Evolutionary conservation across 2,329 filamentous ascomycete genomes (phyloP), one percentile per base, ranked within the genome.

Genomic region (Hymenoscyphus repandus): DNA sequence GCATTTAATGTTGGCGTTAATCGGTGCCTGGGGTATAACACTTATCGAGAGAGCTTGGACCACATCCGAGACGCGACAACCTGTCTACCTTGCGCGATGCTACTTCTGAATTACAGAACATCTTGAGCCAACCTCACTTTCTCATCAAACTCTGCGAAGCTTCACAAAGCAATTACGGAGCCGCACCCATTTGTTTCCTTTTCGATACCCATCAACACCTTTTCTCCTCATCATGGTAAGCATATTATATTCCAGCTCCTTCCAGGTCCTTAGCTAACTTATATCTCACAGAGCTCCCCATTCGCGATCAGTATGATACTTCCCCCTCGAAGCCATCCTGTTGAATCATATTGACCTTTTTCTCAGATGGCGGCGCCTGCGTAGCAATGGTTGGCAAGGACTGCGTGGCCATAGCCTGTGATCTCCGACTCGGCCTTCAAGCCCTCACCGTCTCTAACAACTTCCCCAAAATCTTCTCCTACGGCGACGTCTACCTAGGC

Each of bases 371-470:
- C 75, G 92, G 92, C 71, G 92, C 92, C 76, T 92, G 87, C 74
- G 90, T 97, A 62, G 92, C 92, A 73, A 97, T 97, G 93, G 91
- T 96, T 60, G 93, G 93, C 78, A 97, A 99, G 76, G 91, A 97
- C 83, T 99, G 93, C 73, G 93, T 99, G 55, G 93, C 93, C 73
- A 97, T 99, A 69, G 93, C 93, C 70, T 99, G 93, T 78, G 93
- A 99, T 74, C 89, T 99, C 61, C 92, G 93, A 58, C 89, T 99
- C 61, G 93, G 93, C 66, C 85, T 97, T 68, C 93, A 99, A 76
- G 82, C 93, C 68, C 80, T 99, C 68, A 99, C 93, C 57, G 88
- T 99, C 53, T 96, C 90, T 71, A 99, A 99, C 85, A 93, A 97
- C 85, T 97, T 97, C 79, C 93, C 93, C 76, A 99, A 99, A 79